Percentiles rank a stretch among this genome's conserved stretches.
These are phyloP conservation scores for Fusarium sp. DNA, from an alignment of 2,329 filamentous ascomycete species.

Conservation along the genomic window DNA sequence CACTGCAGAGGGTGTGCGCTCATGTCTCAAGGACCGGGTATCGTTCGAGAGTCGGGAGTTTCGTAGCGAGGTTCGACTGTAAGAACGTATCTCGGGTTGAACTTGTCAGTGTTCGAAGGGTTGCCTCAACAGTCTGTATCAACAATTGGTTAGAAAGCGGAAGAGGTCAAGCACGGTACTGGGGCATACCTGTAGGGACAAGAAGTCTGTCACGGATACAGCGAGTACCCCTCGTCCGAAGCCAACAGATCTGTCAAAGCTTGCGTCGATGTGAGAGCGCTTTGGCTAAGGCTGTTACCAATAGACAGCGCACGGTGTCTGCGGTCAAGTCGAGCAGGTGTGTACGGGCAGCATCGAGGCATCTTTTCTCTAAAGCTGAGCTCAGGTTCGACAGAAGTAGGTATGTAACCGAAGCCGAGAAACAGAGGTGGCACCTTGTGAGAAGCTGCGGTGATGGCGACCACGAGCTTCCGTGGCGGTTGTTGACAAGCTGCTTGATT, in stretches of 20 bases:
- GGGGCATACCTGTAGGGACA: neutral
- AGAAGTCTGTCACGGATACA: neutral
- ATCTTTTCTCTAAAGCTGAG: neutral
- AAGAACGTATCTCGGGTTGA: neutral
- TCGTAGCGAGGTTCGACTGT: neutral
- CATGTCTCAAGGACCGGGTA: too few species aligned
- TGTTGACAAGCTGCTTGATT: too few species aligned
- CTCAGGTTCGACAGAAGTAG: neutral
- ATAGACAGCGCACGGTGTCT: neutral
- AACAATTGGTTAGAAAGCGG: neutral
- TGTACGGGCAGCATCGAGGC: neutral
- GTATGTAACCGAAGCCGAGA: neutral
- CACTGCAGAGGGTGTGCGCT: too few species aligned
- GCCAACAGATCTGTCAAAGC: neutral
- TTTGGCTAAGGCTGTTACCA: neutral
- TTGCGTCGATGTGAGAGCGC: neutral
- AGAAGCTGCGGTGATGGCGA: neutral
- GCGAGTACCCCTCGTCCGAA: neutral
- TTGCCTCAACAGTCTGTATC: neutral
- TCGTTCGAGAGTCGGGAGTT: neutral
- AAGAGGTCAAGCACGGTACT: neutral
- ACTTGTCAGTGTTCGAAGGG: neutral
- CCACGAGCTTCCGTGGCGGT: too few species aligned
- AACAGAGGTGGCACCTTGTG: neutral
- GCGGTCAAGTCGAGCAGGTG: neutral